Evolutionary conservation across 352 stramenopile genomes (phyloP).

Genomic region (Pythium vanterpoolii): DNA sequence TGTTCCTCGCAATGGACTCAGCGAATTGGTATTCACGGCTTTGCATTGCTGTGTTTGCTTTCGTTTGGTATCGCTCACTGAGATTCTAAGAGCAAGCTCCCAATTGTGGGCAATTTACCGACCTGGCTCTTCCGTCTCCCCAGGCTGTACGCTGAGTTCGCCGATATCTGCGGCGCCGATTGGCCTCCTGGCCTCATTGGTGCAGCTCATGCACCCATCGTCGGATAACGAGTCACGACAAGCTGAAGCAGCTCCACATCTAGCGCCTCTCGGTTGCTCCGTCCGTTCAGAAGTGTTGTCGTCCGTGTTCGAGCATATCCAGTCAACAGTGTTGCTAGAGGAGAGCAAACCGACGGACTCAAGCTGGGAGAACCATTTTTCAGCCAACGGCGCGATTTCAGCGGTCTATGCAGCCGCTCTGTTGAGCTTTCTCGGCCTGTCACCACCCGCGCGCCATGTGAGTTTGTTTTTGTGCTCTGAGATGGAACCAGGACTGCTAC

Average conservation of each 20-base stretch:
- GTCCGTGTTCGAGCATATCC: constrained; percentile 14
- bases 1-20: neutral
- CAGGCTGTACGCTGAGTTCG: neutral
- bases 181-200: constrained; percentile 10
- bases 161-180: constrained; percentile 11
- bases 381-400: neutral
- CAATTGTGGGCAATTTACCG: constrained; percentile 19
- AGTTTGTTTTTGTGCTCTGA: neutral
- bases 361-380: constrained; percentile 13
- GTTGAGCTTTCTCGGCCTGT: constrained; percentile 13
- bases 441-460: neutral
- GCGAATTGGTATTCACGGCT: constrained; percentile 15
- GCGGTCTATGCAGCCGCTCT: constrained; percentile 7
- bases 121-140: neutral
- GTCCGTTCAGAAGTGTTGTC: constrained; percentile 3
- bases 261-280: neutral
- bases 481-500: constrained; percentile 10
- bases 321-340: constrained; percentile 9
- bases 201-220: constrained; percentile 17
- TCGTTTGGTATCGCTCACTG: constrained; percentile 4
- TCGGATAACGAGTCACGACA: neutral
- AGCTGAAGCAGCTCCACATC: neutral
- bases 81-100: neutral
- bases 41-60: constrained; percentile 14
- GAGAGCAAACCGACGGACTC: constrained; percentile 16